These are phyloP conservation scores for Pseudisothecium myosuroides DNA, from an alignment of 225 moss, liverwort and hornwort species.

Conservation along the genomic window DNA sequence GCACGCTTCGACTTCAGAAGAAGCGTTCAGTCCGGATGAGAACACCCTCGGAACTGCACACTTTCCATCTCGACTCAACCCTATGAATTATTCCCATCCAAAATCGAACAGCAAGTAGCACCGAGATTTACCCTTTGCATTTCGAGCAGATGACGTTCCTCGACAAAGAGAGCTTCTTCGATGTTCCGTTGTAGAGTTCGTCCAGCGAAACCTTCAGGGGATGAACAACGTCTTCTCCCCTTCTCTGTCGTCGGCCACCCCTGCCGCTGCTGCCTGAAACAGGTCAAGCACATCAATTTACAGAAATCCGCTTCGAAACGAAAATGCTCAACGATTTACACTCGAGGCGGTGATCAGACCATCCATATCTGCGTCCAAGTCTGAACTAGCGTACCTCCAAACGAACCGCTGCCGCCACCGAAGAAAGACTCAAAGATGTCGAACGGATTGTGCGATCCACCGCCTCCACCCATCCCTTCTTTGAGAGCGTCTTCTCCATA, in stretches of 20 bases:
- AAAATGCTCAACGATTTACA: background rate
- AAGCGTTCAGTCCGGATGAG: background rate
- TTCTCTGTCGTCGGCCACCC: slow-evolving; percentile 64
- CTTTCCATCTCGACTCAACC: background rate
- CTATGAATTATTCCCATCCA: background rate
- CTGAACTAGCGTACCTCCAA: slow-evolving; percentile 34
- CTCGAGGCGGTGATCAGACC: too few relatives aligned
- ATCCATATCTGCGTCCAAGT: background rate
- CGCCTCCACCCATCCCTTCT: slow-evolving; percentile 88
- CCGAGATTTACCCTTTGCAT: slow-evolving; percentile 64
- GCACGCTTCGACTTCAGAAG: background rate
- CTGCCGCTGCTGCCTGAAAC: slow-evolving; percentile 45
- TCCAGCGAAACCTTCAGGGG: slow-evolving; percentile 83
- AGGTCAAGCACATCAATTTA: background rate
- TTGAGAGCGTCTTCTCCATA: slow-evolving; percentile 89
- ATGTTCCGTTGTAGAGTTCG: slow-evolving; percentile 85
- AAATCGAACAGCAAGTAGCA: too few relatives aligned
- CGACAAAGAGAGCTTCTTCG: slow-evolving; percentile 81
- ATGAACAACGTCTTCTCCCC: slow-evolving; percentile 88
- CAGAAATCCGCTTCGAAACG: background rate
- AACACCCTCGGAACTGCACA: too few relatives aligned
- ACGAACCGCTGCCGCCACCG: slow-evolving; percentile 47
- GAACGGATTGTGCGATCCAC: slow-evolving; percentile 71
- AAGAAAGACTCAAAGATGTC: slow-evolving; percentile 90
- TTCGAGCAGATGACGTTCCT: slow-evolving; percentile 75